These are phyloP conservation scores for Dryas integrifolia DNA, from an alignment of 331 rosid genomes.

Conservation along the genomic window DNA sequence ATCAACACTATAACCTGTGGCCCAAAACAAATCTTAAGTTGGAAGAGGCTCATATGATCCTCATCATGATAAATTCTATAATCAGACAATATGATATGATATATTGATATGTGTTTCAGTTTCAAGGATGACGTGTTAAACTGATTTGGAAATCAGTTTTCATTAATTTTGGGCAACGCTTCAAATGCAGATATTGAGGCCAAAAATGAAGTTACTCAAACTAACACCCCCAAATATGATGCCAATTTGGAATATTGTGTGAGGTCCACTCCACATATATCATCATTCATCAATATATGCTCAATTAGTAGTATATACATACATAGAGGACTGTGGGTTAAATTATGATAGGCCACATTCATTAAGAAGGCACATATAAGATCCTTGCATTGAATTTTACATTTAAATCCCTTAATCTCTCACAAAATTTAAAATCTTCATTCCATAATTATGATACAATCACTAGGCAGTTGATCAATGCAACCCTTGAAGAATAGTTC, in stretches of 20 bases:
- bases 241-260: neutral
- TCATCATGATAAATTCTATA: no score
- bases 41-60: no score
- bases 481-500: constrained; percentile 16
- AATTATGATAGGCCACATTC: constrained; percentile 3
- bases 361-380: constrained; percentile 1
- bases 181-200: no score
- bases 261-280: no score
- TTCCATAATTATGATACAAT: constrained; percentile 26
- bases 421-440: constrained; percentile 20
- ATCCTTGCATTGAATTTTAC: constrained; percentile 29
- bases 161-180: no score
- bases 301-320: neutral
- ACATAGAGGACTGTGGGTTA: neutral
- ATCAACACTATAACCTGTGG: no score
- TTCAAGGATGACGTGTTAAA: no score
- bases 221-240: neutral
- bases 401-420: constrained; percentile 29
- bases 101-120: no score
- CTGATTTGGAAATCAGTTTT: no score
- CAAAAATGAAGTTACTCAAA: no score
- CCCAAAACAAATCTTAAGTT: no score
- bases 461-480: constrained; percentile 27
- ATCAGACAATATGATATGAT: no score
- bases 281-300: neutral